Conservation (phyloP, 768 basidiomycete species). For the Lentinula raphanica region DNA sequence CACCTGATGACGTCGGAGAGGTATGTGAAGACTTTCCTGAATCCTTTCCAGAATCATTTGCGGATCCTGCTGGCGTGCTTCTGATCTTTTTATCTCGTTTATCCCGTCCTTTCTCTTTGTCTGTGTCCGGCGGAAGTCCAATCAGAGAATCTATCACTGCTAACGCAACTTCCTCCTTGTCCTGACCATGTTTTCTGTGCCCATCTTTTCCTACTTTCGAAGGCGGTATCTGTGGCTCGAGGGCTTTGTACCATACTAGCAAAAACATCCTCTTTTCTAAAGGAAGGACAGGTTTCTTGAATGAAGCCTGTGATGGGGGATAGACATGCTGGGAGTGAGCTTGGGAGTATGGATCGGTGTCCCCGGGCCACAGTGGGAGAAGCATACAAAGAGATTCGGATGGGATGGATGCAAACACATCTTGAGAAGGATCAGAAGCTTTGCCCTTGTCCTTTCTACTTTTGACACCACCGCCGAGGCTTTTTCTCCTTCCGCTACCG, state of each 20-base stretch:
- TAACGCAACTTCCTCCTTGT: constrained; percentile 11
- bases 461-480: constrained; percentile 12
- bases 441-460: constrained; percentile 14
- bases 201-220: constrained; percentile 14
- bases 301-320: constrained; percentile 15
- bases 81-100: not conserved
- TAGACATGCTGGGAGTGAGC: constrained; percentile 10
- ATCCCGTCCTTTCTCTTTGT: not conserved
- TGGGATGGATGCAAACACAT: constrained; percentile 49
- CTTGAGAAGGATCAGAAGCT: not conserved
- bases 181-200: constrained; percentile 7
- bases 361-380: constrained; percentile 78
- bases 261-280: constrained; percentile 61
- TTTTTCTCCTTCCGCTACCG: constrained; percentile 24
- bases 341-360: constrained; percentile 47
- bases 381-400: constrained; percentile 76
- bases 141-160: constrained; percentile 19
- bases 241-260: constrained; percentile 75
- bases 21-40: constrained; percentile 3
- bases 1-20: constrained; percentile 10
- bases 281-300: constrained; percentile 32
- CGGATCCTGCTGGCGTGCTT: not conserved
- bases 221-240: constrained; percentile 39
- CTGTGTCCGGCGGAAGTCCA: not conserved
- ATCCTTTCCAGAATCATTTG: not conserved